A percentile compares a stretch with the other conserved stretches of the same genome.
Conservation (phyloP, 169 alveolate species). For the Hepatocystis sp. region DNA sequence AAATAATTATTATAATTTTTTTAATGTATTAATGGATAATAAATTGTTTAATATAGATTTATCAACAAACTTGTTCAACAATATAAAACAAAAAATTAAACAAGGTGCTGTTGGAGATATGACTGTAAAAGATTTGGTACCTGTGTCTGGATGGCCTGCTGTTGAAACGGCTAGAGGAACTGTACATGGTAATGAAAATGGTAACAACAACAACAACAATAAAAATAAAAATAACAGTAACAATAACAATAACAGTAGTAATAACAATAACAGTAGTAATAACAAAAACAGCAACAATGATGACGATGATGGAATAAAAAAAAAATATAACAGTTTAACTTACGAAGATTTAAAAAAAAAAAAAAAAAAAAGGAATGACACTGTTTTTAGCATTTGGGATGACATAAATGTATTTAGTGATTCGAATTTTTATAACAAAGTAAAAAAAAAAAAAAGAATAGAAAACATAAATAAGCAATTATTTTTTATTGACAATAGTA, state of each 20-base stretch:
- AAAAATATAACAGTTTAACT: constrained; percentile 9
- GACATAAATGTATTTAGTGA: constrained; percentile 8
- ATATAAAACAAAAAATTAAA: background rate
- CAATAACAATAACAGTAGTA: too few relatives aligned
- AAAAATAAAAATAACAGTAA: too few relatives aligned
- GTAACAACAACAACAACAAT: too few relatives aligned
- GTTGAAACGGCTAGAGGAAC: too few relatives aligned
- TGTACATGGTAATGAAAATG: too few relatives aligned
- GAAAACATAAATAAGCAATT: constrained; percentile 15
- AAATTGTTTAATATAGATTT: background rate
- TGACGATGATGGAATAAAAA: too few relatives aligned
- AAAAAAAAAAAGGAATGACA: background rate
- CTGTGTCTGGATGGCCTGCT: too few relatives aligned
- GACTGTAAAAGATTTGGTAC: too few relatives aligned
- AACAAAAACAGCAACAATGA: too few relatives aligned
- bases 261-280: too few relatives aligned
- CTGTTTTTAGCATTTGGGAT: background rate
- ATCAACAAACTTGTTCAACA: background rate
- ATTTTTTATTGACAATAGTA: constrained; percentile 9
- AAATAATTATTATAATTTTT: constrained; percentile 32
- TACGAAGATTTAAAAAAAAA: background rate
- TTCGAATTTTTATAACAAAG: constrained; percentile 17
- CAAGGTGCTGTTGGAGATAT: too few relatives aligned
- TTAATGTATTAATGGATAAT: constrained; percentile 27
- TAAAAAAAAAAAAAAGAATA: constrained; percentile 17